phyloP scores from a whole-genome alignment of 306 rosid species.

The Ceratonia siliqua region DNA sequence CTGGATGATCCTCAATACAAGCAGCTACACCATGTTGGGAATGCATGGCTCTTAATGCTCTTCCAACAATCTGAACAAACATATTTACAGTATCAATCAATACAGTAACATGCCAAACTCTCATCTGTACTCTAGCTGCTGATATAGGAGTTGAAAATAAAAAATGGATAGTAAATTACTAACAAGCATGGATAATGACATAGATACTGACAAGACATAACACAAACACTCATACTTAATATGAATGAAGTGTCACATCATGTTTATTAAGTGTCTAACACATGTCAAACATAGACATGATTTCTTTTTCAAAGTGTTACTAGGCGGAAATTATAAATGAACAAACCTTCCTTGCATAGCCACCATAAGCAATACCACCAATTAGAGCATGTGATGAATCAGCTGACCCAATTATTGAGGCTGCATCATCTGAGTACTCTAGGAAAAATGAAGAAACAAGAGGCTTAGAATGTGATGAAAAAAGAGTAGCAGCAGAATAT shows the following conservation, averaged over 20 bases:
- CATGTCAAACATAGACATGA: too few species aligned
- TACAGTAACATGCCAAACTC: not conserved
- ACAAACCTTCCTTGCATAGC: constrained; percentile 89
- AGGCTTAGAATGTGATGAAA: not conserved
- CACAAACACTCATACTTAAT: too few species aligned
- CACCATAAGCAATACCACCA: constrained; percentile 87
- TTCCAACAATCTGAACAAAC: constrained; percentile 74
- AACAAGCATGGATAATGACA: too few species aligned
- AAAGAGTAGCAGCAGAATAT: constrained; percentile 7
- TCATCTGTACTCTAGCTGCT: not conserved
- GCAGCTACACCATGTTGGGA: constrained; percentile 48
- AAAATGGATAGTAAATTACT: constrained; percentile 18
- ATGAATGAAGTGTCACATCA: too few species aligned
- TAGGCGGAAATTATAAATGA: not conserved
- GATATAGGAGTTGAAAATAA: not conserved
- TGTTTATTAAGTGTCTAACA: too few species aligned
- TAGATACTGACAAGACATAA: too few species aligned
- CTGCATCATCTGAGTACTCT: constrained; percentile 44
- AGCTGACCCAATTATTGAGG: constrained; percentile 27
- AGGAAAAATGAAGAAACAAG: constrained; percentile 2
- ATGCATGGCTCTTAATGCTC: constrained; percentile 71
- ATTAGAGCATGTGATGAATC: constrained; percentile 46
- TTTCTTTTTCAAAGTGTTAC: too few species aligned
- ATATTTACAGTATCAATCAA: not conserved
- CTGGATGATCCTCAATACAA: constrained; percentile 61